Conservation (phyloP, 306 rosid genomes). For the Canavalia gladiata region DNA sequence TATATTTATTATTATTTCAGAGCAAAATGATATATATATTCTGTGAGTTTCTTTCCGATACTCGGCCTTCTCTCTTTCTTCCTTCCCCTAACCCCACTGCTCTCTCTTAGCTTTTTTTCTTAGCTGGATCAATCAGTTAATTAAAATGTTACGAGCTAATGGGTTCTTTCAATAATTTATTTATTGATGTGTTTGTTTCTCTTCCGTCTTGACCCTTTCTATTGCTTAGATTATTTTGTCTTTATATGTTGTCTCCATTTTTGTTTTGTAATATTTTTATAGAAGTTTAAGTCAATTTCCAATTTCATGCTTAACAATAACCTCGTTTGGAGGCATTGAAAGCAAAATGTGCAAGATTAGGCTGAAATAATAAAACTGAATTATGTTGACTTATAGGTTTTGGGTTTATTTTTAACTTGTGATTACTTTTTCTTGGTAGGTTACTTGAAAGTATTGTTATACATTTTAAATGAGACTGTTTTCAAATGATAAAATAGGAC, state of each 20-base stretch:
- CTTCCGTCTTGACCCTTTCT: neutral
- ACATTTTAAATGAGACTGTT: neutral
- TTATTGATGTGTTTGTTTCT: neutral
- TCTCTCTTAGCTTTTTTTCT: no score
- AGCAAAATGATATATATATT: conserved; percentile 3
- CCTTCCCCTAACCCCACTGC: no score
- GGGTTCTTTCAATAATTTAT: neutral
- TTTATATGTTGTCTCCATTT: neutral
- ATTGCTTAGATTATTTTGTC: neutral
- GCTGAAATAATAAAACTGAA: neutral
- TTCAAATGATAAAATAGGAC: neutral
- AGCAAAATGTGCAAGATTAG: neutral
- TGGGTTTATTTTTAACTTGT: neutral
- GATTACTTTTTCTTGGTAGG: neutral
- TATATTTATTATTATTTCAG: conserved; percentile 3
- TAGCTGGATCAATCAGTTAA: neutral
- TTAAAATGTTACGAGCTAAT: neutral
- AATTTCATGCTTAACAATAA: neutral
- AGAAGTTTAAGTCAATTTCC: neutral
- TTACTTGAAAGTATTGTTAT: conserved; percentile 1
- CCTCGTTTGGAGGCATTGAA: neutral
- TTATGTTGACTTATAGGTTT: neutral
- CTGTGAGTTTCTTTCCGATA: neutral
- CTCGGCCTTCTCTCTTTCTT: neutral
- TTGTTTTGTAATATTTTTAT: neutral